Conservation (phyloP, 1,284 basidiomycete genomes). For the Tilletia caries region DNA sequence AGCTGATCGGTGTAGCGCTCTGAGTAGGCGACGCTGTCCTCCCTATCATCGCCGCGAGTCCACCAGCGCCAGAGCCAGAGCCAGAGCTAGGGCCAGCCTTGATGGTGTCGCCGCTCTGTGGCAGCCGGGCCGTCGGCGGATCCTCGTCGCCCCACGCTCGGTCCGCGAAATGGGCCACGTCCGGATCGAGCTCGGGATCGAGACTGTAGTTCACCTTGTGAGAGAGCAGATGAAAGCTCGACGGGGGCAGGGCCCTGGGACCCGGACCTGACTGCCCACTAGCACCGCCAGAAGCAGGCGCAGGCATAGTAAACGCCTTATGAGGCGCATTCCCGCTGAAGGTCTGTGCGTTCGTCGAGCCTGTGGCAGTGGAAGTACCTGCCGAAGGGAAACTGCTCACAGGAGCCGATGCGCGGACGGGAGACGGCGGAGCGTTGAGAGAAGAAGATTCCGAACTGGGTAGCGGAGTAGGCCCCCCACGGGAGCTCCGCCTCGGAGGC, state of each 20-base stretch:
- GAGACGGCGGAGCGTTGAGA: background rate
- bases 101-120: background rate
- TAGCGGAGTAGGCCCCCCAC: background rate
- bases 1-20: background rate
- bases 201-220: background rate
- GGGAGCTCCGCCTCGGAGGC: background rate
- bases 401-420: no score
- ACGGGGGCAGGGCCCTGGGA: background rate
- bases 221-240: background rate
- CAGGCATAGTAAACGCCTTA: no score
- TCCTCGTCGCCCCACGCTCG: constrained; percentile 3
- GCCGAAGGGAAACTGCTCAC: background rate
- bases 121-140: no score
- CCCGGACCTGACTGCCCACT: no score
- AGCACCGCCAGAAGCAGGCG: no score
- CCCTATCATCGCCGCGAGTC: background rate
- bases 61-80: background rate
- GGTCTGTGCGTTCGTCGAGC: no score
- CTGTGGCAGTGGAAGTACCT: no score
- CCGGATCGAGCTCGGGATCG: constrained; percentile 8
- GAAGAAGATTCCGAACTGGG: no score
- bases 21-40: background rate
- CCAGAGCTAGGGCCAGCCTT: no score
- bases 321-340: no score
- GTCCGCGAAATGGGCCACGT: constrained; percentile 8